Evolutionary conservation across 352 stramenopile species (phyloP).

Genomic region (Globisporangium orthogonon): DNA sequence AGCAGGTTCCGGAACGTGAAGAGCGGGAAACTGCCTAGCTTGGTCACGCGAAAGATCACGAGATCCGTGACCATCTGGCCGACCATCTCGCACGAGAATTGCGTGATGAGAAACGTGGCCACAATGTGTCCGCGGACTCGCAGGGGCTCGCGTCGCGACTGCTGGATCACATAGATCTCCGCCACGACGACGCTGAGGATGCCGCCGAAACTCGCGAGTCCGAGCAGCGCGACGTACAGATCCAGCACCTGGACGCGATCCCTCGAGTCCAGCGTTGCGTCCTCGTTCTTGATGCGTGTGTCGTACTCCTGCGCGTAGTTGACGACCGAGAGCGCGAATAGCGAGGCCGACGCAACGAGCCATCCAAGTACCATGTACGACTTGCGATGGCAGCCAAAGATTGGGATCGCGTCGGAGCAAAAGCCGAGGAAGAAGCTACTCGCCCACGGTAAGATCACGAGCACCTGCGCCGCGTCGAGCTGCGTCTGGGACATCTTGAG

Average conservation of each 20-base stretch:
- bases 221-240: conserved; percentile 33
- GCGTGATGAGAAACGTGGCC: conserved; percentile 41
- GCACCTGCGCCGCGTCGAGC: conserved; percentile 22
- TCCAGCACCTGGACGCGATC: conserved; percentile 28
- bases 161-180: conserved; percentile 50
- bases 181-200: conserved; percentile 41
- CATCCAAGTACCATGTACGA: conserved; percentile 50
- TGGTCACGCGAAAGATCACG: conserved; percentile 44
- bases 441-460: conserved; percentile 42
- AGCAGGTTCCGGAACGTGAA: conserved; percentile 36
- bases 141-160: conserved; percentile 41
- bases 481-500: conserved; percentile 27
- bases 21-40: conserved; percentile 31
- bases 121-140: conserved; percentile 25
- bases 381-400: conserved; percentile 43
- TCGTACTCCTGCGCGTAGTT: conserved; percentile 50
- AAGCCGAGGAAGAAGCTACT: conserved; percentile 46
- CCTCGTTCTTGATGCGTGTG: conserved; percentile 13
- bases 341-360: conserved; percentile 28
- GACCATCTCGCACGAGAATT: conserved; percentile 39
- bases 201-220: conserved; percentile 40
- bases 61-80: conserved; percentile 40
- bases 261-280: conserved; percentile 10
- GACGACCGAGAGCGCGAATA: conserved; percentile 47
- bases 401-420: conserved; percentile 37